A percentile compares a stretch with the other conserved stretches of the same genome.
These are phyloP conservation scores for Alternaria rosae DNA, from an alignment of 2,329 filamentous ascomycete genomes.

Conservation along the genomic window DNA sequence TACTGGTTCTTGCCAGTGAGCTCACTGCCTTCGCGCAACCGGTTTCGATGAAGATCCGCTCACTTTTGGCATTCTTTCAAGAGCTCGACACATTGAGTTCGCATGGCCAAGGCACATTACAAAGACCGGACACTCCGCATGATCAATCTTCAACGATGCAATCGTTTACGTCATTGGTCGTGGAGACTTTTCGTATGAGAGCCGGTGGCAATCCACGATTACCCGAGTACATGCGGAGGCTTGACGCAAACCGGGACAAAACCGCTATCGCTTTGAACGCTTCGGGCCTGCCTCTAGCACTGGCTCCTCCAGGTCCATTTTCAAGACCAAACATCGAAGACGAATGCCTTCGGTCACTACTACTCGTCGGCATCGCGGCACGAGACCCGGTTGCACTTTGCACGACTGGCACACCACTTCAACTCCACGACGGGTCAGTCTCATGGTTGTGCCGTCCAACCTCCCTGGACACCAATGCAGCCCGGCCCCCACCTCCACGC, in stretches of 20 bases:
- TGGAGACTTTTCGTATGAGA: constrained; percentile 52
- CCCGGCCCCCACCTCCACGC: constrained; percentile 13
- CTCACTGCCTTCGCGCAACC: constrained; percentile 16
- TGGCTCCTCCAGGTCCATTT: constrained; percentile 39
- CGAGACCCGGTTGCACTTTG: constrained; percentile 53
- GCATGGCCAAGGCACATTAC: constrained; percentile 10
- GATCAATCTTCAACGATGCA: neutral
- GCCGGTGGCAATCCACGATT: constrained; percentile 53
- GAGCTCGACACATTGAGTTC: constrained; percentile 9
- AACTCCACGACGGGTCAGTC: constrained; percentile 42
- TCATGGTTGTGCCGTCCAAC: constrained; percentile 46
- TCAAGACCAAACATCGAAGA: constrained; percentile 46
- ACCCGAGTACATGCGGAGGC: constrained; percentile 48
- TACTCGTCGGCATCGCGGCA: constrained; percentile 52
- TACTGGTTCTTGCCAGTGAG: constrained; percentile 48
- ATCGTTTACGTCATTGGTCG: constrained; percentile 31
- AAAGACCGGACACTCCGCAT: constrained; percentile 27
- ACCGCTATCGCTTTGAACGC: constrained; percentile 53
- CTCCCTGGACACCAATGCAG: constrained; percentile 27
- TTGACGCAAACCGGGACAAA: constrained; percentile 55
- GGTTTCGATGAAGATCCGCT: constrained; percentile 26
- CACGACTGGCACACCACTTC: constrained; percentile 42
- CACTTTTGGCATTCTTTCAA: constrained; percentile 32
- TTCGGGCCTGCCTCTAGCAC: constrained; percentile 49
- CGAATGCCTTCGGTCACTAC: constrained; percentile 52